These are phyloP conservation scores for Mycena haematopus DNA, from an alignment of 768 basidiomycete species.

Conservation along the genomic window DNA sequence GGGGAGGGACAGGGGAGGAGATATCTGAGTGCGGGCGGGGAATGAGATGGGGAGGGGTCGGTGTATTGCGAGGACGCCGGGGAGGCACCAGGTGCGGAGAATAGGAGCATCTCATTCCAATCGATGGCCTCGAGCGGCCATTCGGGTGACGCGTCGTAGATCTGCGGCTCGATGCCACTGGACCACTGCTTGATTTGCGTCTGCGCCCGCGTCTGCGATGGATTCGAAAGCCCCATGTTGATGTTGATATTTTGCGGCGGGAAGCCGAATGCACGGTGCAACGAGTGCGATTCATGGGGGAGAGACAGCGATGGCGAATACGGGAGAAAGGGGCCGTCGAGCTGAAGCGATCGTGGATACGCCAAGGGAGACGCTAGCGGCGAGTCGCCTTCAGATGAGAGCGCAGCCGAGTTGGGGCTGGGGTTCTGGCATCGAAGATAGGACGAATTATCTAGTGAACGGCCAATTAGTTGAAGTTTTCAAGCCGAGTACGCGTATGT, in stretches of 20 bases:
- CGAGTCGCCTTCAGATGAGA: not conserved
- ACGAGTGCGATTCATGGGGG: not conserved
- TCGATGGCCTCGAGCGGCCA: conserved; percentile 6
- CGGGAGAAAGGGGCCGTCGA: not conserved
- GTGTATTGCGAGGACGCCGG: conserved; percentile 3
- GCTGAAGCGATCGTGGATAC: not conserved
- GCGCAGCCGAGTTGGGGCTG: not conserved
- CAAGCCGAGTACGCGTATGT: not conserved
- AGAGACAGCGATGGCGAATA: not conserved
- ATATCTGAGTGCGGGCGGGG: not conserved
- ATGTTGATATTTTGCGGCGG: not conserved
- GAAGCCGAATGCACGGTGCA: not conserved
- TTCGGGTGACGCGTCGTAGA: not conserved
- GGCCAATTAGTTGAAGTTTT: not conserved
- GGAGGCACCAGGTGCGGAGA: not conserved
- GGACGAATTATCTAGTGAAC: not conserved
- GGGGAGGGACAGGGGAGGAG: not conserved
- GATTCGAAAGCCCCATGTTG: not conserved
- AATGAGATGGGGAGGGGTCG: not conserved
- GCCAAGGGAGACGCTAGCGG: not conserved
- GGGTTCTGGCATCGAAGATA: not conserved
- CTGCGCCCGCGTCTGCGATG: too few species aligned
- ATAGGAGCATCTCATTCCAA: conserved; percentile 11
- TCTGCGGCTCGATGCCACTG: not conserved
- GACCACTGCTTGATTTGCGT: not conserved